These are phyloP conservation scores for Pichia ethanolica DNA, from an alignment of 805 yeast genomes.

Conservation along the genomic window DNA sequence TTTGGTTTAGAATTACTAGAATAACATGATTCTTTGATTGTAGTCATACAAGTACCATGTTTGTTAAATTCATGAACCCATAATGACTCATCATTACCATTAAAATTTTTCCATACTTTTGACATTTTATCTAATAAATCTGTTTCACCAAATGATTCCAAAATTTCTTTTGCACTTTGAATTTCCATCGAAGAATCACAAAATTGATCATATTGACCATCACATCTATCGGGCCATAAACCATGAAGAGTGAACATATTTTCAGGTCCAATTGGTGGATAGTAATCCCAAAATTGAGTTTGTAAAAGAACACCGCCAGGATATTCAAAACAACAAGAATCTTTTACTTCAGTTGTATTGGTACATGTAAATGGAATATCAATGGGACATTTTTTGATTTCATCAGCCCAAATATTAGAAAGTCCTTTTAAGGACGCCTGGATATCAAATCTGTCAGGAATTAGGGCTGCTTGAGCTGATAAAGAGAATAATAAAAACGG, in stretches of 20 bases:
- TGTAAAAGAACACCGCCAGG: conserved; percentile 79
- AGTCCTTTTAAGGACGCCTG: not conserved
- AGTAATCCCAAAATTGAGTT: conserved; percentile 92
- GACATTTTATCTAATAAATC: conserved; percentile 53
- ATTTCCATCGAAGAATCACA: conserved; percentile 61
- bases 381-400: conserved; percentile 39
- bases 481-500: not conserved
- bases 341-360: conserved; percentile 43
- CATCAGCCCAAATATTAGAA: not conserved
- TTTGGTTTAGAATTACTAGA: conserved; percentile 21
- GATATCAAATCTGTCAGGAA: not conserved
- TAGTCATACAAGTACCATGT: conserved; percentile 88
- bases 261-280: conserved; percentile 64
- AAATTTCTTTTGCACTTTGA: conserved; percentile 37
- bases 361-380: conserved; percentile 56
- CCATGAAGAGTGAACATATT: conserved; percentile 79
- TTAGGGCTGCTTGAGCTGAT: not conserved
- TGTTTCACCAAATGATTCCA: conserved; percentile 39
- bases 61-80: conserved; percentile 94
- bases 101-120: conserved; percentile 64
- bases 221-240: conserved; percentile 83
- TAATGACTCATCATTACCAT: conserved; percentile 57
- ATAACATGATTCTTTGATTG: conserved; percentile 70
- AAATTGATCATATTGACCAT: conserved; percentile 72
- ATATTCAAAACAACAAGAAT: conserved; percentile 77